These are phyloP conservation scores for Phaeotremella fagi DNA, from an alignment of 768 basidiomycete species.

Conservation along the genomic window DNA sequence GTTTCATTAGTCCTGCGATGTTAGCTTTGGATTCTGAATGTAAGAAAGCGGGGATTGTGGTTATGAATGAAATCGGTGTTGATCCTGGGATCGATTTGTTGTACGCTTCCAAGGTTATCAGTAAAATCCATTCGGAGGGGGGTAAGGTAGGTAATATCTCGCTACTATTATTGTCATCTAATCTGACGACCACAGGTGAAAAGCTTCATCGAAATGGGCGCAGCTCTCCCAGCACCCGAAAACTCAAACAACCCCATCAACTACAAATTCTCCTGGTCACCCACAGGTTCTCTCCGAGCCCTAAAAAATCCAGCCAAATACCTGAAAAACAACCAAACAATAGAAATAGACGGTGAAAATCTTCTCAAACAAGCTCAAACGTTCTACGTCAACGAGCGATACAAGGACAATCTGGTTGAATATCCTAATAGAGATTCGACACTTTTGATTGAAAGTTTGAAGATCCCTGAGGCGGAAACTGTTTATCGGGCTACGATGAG, in stretches of 20 bases:
- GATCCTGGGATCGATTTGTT: constrained; percentile 44
- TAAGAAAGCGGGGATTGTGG: constrained; percentile 60
- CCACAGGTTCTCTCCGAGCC: constrained; percentile 75
- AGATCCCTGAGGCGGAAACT: no score
- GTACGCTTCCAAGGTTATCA: no score
- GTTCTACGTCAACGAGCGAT: no score
- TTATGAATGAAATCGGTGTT: constrained; percentile 73
- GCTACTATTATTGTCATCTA: no score
- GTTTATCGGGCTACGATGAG: no score
- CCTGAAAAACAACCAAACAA: no score
- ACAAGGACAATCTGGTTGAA: no score
- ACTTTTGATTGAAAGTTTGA: no score
- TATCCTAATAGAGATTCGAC: no score
- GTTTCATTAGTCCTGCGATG: constrained; percentile 81
- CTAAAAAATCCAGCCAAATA: constrained; percentile 69
- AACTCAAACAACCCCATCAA: constrained; percentile 66
- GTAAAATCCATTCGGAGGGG: constrained; percentile 54
- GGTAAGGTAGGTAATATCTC: constrained; percentile 61
- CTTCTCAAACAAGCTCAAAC: no score
- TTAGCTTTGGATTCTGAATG: constrained; percentile 56
- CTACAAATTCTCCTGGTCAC: constrained; percentile 93
- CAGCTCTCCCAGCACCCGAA: constrained; percentile 82
- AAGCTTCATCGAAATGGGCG: constrained; percentile 86
- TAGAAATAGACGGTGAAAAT: no score
- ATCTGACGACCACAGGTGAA: no score